phyloP scores from a whole-genome alignment of 2,329 filamentous ascomycete species.

The Penicillium janthinellum region DNA sequence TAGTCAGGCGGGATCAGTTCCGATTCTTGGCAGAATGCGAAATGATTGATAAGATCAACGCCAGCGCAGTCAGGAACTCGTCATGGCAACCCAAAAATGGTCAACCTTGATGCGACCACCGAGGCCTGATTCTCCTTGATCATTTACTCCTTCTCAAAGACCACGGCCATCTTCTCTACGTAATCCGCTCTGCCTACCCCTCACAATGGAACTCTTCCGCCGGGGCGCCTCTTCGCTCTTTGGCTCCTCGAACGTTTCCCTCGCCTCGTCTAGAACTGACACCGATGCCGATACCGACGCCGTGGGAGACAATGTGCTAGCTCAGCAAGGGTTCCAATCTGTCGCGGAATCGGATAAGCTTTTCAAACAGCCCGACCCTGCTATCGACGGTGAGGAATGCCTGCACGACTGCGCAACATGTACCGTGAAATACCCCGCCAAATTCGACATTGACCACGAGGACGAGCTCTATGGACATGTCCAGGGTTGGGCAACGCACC shows the following conservation, averaged over 20 bases:
- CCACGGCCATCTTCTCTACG: background rate
- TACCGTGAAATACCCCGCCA: constrained; percentile 74
- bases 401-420: constrained; percentile 83
- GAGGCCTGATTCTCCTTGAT: background rate
- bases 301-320: constrained; percentile 23
- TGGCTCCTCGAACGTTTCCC: constrained; percentile 31
- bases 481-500: constrained; percentile 84
- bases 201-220: constrained; percentile 40
- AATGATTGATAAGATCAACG: constrained; percentile 39
- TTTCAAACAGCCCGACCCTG: constrained; percentile 74
- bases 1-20: constrained; percentile 27
- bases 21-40: constrained; percentile 28
- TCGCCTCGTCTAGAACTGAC: constrained; percentile 25
- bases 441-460: constrained; percentile 69
- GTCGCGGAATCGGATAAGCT: constrained; percentile 56
- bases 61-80: background rate
- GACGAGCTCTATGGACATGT: constrained; percentile 83
- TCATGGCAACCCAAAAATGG: constrained; percentile 8
- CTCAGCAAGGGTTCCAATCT: constrained; percentile 49
- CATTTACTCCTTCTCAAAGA: background rate
- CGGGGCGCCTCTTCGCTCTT: constrained; percentile 37
- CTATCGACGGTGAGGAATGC: constrained; percentile 84
- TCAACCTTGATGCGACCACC: no score
- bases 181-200: background rate
- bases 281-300: constrained; percentile 24